A percentile compares a stretch with the other conserved stretches of the same genome.
phyloP scores from a whole-genome alignment of 352 stramenopile genomes.

The Sclerospora graminicola region DNA sequence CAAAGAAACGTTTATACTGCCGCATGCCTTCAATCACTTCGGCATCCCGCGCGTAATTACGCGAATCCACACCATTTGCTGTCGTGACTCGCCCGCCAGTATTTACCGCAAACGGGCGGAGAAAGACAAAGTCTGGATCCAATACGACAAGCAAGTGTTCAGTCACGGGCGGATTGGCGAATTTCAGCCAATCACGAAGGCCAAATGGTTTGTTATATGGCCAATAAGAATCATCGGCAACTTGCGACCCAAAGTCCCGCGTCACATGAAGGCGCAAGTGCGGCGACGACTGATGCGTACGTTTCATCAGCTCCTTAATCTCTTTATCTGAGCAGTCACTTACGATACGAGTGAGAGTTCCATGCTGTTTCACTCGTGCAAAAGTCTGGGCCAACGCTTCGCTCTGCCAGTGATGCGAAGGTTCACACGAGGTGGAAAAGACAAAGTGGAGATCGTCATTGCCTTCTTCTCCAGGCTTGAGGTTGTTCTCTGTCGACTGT shows the following conservation, averaged over 20 bases:
- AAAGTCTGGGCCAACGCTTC: conserved; percentile 63
- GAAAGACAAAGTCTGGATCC: conserved; percentile 66
- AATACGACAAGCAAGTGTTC: conserved; percentile 54
- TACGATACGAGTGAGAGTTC: conserved; percentile 57
- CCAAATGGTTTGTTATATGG: conserved; percentile 68
- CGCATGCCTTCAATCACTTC: conserved; percentile 67
- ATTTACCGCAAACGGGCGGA: conserved; percentile 53
- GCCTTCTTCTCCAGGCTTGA: conserved; percentile 23
- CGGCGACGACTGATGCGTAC: conserved; percentile 22
- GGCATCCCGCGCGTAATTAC: conserved; percentile 40
- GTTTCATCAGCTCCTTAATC: conserved; percentile 29
- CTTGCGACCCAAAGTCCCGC: conserved; percentile 34
- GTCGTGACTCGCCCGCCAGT: conserved; percentile 41
- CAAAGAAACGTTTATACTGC: conserved; percentile 76
- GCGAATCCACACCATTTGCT: conserved; percentile 38
- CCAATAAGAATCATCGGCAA: conserved; percentile 32
- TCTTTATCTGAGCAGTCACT: conserved; percentile 43
- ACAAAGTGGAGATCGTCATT: conserved; percentile 73
- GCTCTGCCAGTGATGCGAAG: conserved; percentile 62
- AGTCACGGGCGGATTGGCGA: conserved; percentile 46
- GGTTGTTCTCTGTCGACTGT: not conserved
- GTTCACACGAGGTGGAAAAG: conserved; percentile 53
- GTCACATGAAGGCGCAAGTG: conserved; percentile 49
- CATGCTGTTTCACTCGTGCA: conserved; percentile 39
- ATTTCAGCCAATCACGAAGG: conserved; percentile 56